Conservation (phyloP, 805 yeast species). For the Clavispora fructus region DNA sequence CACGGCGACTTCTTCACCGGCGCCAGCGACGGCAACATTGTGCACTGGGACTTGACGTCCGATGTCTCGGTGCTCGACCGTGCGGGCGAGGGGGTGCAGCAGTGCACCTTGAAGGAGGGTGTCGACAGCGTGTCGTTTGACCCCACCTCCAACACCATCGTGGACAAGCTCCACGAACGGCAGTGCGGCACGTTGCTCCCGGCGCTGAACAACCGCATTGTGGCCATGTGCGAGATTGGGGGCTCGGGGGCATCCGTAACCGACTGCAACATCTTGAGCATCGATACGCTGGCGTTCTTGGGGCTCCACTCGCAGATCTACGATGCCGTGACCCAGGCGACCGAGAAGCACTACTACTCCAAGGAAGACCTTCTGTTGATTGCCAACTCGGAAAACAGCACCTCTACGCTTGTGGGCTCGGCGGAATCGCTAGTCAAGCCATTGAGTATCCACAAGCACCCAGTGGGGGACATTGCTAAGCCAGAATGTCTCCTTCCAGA, state of each 20-base stretch:
- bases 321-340: conserved; percentile 20
- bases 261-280: conserved; percentile 41
- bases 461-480: too few relatives aligned
- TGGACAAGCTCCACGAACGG: conserved; percentile 31
- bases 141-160: conserved; percentile 26
- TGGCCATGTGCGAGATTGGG: conserved; percentile 37
- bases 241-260: conserved; percentile 13
- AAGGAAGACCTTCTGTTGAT: conserved; percentile 17
- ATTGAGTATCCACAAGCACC: conserved; percentile 2
- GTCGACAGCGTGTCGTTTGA: conserved; percentile 36
- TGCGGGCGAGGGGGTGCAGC: conserved; percentile 8
- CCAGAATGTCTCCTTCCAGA: too few relatives aligned
- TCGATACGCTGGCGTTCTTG: conserved; percentile 50
- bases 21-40: conserved; percentile 60
- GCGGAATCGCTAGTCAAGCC: conserved; percentile 4
- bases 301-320: conserved; percentile 48
- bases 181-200: conserved; percentile 64
- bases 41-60: conserved; percentile 56
- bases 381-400: conserved; percentile 3
- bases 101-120: conserved; percentile 46
- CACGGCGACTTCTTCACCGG: conserved; percentile 51
- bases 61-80: conserved; percentile 12
- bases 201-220: conserved; percentile 48
- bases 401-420: conserved; percentile 9
- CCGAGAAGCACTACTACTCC: conserved; percentile 21